Base-by-base conservation (phyloP, 306 rosid species). In the Prinsepia uniflora region DNA sequence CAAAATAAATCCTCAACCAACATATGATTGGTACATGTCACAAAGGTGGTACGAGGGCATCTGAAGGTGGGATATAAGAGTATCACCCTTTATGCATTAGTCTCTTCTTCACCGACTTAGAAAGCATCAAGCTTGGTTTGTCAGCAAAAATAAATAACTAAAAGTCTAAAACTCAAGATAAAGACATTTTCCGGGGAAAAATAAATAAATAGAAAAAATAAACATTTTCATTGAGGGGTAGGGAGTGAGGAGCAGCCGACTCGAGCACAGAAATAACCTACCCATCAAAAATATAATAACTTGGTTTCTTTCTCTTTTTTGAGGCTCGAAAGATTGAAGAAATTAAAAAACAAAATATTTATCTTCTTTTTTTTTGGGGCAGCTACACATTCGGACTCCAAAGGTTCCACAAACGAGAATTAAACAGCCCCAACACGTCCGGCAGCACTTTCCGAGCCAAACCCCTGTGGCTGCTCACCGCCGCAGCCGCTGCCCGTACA, bases 341-440 rank as follows among this genome's bases (percentile, higher is more conserved):
- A 39, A 67, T 20, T 12, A 39, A 70, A 56, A 61, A 53, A 70
- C 36, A 30, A 30, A 30, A 30, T 24, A 5, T 71, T 7, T 43
- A 8, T 18, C 10, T 12, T 6, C 9, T 52, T 12, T 34, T 64
- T 46, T 36, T 14, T 43, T 30, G 41, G 30, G 30, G 50, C 67
- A 49, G 55, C 64, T 81, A 76, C 57, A 72, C 86, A 85, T 79
- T 81, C 82, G 92, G 90, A 88, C 88, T 68, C 92, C 92, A 88
- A 85, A 88, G 86, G 75, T 60, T 81, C 92, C 92, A 88, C 49
- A 88, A 81, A 76, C 92, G 92, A 47, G 86, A 88, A 81, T 85
- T 88, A 69, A 88, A 77, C 74, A 88, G 63, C 36, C 88, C 90
- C 76, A 88, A 63, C 82, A 88, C 86, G 82, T 88, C 90, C 92